phyloP scores from a whole-genome alignment of 495 filamentous ascomycete species.

The Aspergillus kassunensis region DNA sequence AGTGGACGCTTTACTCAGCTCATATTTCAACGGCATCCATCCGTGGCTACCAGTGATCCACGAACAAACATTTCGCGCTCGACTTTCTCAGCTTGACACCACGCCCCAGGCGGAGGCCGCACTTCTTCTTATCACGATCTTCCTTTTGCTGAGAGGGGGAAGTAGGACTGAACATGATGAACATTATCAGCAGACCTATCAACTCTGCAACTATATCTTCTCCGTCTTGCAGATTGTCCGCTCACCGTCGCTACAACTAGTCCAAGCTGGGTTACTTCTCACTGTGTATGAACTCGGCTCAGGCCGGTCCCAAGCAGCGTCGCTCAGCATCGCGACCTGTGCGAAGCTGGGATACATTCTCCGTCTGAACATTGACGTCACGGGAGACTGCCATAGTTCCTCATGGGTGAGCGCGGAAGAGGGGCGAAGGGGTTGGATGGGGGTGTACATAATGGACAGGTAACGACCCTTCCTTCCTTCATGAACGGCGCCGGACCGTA shows the following conservation, averaged over 20 bases:
- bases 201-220: constrained; percentile 3
- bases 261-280: not conserved
- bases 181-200: not conserved
- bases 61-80: not conserved
- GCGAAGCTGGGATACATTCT: not conserved
- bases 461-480: not conserved
- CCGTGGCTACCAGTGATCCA: constrained; percentile 6
- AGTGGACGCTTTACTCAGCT: not conserved
- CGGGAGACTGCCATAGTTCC: too few species aligned
- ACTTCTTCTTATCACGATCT: not conserved
- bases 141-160: not conserved
- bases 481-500: too few species aligned
- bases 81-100: not conserved
- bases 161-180: not conserved
- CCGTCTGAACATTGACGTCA: not conserved
- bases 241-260: not conserved
- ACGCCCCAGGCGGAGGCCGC: not conserved
- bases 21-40: constrained; percentile 1
- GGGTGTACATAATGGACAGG: constrained; percentile 6
- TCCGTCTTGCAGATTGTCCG: not conserved
- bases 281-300: not conserved
- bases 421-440: not conserved
- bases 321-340: not conserved
- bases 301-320: not conserved
- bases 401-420: not conserved